Percentiles rank a stretch among this genome's conserved stretches.
phyloP scores from a whole-genome alignment of 208 protist genomes.

The Trichomonas vaginalis region DNA sequence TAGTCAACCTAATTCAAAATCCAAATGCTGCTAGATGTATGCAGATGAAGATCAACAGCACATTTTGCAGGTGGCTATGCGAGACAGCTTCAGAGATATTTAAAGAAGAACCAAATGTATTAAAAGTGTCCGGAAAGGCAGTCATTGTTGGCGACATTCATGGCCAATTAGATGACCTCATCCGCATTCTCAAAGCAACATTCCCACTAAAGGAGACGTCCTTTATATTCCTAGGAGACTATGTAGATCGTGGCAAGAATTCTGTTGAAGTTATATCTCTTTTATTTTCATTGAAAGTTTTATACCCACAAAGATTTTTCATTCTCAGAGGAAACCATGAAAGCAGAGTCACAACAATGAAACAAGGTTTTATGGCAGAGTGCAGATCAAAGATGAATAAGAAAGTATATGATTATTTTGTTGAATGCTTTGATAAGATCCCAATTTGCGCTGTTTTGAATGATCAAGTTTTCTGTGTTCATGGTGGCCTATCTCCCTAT shows the following conservation, averaged over 20 bases:
- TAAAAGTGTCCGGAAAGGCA: constrained; percentile 19
- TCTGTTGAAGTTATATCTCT: constrained; percentile 67
- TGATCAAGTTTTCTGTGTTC: not conserved
- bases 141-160: constrained; percentile 37
- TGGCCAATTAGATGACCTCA: constrained; percentile 35
- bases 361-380: constrained; percentile 33
- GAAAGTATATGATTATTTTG: constrained; percentile 50
- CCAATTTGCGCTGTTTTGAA: constrained; percentile 2
- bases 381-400: constrained; percentile 44
- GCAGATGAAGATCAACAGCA: not conserved
- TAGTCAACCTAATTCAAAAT: not conserved
- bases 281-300: constrained; percentile 63
- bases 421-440: constrained; percentile 35
- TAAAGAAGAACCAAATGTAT: constrained; percentile 24
- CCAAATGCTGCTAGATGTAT: not conserved
- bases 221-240: constrained; percentile 66
- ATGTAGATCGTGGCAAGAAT: constrained; percentile 25
- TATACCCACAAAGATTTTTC: constrained; percentile 75
- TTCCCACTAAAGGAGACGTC: constrained; percentile 54
- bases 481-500: constrained; percentile 9
- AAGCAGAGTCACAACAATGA: constrained; percentile 78
- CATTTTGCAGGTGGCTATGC: not conserved
- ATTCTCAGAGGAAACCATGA: constrained; percentile 95
- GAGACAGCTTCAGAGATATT: not conserved
- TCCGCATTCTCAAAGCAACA: constrained; percentile 24